Evolutionary conservation across 495 filamentous ascomycete genomes (phyloP), one percentile per base, ranked within the genome.

Genomic region (Xanthoparmelia taractica): DNA sequence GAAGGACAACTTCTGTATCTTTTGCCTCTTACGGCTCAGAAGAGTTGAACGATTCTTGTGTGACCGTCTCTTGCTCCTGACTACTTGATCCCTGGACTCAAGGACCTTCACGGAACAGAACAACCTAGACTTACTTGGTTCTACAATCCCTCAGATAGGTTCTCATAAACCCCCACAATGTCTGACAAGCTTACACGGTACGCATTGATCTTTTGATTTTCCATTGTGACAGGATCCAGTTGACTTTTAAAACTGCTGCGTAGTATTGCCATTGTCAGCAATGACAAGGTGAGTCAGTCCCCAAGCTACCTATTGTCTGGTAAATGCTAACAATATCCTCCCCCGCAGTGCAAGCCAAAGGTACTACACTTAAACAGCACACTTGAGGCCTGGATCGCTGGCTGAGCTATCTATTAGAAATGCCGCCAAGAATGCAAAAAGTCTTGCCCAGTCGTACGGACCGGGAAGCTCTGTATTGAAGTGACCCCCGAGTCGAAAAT

Each of bases 361-460:
- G 91, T 91, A 80, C 65, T 71, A 59, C 64, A 20, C 45, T 55
- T 37, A 31, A 61, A 29, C 13, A 20, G 20, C 2, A 17, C 33
- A 37, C 17, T 15, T 20, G 27, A 56, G 50, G 33, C 15, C 17
- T 59, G 4, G 20, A 61, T 40, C 54, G 68, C 59, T 68, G 70
- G 56, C 69, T 68, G 17, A 56, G 4, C 1, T 50, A 10, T 64
- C 33, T 52, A 2, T 7, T 65, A 90, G 87, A 92, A 95, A 90
- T 96, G 90, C 77, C 83, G 92, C 68, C 94, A 98, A 80, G 94
- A 98, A 78, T 98, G 95, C 84, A 97, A 97, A 78, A 96, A 96
- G 76, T 91, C 91, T 10, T 98, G 94, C 74, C 94, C 95, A n/a
- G 91, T 98, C 52, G 94, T 98, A 62, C 87, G 94, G 47, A 94